Evolutionary conservation across 164 flowering plant genomes (phyloP).

Genomic region (Magnolia officinalis): DNA sequence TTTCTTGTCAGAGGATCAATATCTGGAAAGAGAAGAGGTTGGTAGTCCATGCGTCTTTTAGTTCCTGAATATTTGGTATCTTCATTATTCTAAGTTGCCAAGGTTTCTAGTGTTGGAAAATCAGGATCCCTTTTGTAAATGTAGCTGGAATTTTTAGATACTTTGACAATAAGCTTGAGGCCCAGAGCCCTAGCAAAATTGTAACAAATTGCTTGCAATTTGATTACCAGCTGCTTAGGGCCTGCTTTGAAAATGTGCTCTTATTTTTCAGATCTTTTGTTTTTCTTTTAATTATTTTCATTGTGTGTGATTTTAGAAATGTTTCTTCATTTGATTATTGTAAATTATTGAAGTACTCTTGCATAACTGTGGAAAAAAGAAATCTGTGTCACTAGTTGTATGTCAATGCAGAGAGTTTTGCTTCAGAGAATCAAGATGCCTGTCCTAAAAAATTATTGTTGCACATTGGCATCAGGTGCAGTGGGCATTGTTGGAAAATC

Average conservation of each 20-base stretch:
- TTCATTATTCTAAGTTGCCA: neutral
- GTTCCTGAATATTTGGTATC: neutral
- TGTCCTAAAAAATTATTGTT: too few relatives aligned
- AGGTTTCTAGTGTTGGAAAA: neutral
- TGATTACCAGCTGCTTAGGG: too few relatives aligned
- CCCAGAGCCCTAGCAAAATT: too few relatives aligned
- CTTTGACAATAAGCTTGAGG: neutral
- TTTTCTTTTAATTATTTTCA: neutral
- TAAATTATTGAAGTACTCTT: too few relatives aligned
- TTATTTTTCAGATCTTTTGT: neutral
- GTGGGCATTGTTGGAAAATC: too few relatives aligned
- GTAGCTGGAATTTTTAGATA: neutral
- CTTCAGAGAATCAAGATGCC: too few relatives aligned
- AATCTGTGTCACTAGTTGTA: too few relatives aligned
- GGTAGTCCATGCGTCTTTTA: constrained; percentile 16
- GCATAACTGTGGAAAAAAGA: too few relatives aligned
- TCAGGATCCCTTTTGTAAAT: neutral
- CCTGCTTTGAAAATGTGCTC: neutral
- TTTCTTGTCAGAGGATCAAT: constrained; percentile 75
- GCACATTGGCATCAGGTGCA: too few relatives aligned
- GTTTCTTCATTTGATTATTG: too few relatives aligned
- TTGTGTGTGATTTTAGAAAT: neutral
- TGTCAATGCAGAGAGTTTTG: too few relatives aligned
- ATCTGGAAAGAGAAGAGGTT: constrained; percentile 80
- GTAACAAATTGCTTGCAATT: too few relatives aligned